Evolutionary conservation across 331 rosid species (phyloP).

Genomic region (Quercus lobata): DNA sequence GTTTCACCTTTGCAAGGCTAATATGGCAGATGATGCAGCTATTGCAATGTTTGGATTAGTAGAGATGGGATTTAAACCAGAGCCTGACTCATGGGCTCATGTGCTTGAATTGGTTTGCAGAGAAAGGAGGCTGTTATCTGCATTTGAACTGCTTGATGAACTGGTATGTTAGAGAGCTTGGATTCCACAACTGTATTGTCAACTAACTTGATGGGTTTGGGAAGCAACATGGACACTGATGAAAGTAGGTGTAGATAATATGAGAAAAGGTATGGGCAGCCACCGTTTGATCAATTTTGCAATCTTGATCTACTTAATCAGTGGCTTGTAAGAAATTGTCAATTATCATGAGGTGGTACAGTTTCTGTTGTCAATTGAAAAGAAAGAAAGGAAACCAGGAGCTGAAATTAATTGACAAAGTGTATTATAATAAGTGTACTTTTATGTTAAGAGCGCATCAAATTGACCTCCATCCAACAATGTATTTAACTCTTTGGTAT

Average conservation of each 20-base stretch:
- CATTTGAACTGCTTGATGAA: slow-evolving; percentile 71
- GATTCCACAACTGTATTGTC: not conserved
- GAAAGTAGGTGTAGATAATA: not conserved
- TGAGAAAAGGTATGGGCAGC: not conserved
- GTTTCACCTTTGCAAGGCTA: slow-evolving; percentile 59
- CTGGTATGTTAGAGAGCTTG: slow-evolving; percentile 24
- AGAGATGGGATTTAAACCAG: slow-evolving; percentile 72
- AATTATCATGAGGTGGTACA: not conserved
- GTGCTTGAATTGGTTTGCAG: slow-evolving; percentile 62
- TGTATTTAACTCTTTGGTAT: too few species aligned
- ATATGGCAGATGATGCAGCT: slow-evolving; percentile 61
- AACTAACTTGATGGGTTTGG: slow-evolving; percentile 1
- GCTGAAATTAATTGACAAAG: not conserved
- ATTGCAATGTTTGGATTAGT: slow-evolving; percentile 48
- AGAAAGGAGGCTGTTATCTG: slow-evolving; percentile 54
- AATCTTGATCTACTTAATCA: not conserved
- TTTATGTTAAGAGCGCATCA: not conserved
- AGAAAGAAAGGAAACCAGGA: not conserved
- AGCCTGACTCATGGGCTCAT: slow-evolving; percentile 56
- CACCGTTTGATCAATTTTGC: not conserved
- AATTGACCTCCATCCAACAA: not conserved
- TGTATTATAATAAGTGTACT: not conserved
- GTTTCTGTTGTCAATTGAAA: not conserved
- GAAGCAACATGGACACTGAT: not conserved
- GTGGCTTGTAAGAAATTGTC: not conserved